Evolutionary conservation across 1,139 yeast species (phyloP).

Genomic region (Suhomyces terraborum): DNA sequence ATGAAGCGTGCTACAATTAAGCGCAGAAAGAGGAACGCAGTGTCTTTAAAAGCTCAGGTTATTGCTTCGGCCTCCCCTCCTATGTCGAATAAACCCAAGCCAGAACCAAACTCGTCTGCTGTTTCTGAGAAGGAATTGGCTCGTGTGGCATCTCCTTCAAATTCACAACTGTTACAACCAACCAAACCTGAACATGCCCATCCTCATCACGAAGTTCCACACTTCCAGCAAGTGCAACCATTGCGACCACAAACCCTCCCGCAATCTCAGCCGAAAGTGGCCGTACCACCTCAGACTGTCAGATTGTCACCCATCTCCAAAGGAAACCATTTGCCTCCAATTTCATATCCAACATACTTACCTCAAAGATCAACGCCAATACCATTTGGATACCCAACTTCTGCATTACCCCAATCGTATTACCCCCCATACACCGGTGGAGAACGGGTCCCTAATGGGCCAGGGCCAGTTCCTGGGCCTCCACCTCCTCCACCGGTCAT

Average conservation of each 20-base stretch:
- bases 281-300: not conserved
- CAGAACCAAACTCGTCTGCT: not conserved
- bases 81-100: not conserved
- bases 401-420: conserved; percentile 20
- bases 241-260: not conserved
- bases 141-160: not conserved
- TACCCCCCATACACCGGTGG: conserved; percentile 42
- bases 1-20: conserved; percentile 75
- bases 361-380: conserved; percentile 8
- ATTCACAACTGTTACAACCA: not conserved
- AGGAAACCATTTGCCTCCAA: not conserved
- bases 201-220: not conserved
- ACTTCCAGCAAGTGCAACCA: not conserved
- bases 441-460: conserved; percentile 48
- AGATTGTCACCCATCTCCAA: not conserved
- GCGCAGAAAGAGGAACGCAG: conserved; percentile 60
- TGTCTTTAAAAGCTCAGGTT: conserved; percentile 5
- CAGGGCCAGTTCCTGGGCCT: conserved; percentile 51
- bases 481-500: conserved; percentile 30
- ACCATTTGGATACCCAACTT: conserved; percentile 9
- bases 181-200: not conserved
- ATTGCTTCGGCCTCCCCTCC: conserved; percentile 3
- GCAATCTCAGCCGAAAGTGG: not conserved
- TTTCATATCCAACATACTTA: conserved; percentile 1
- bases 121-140: not conserved